Evolutionary conservation across 176 grass and related monocot genomes (phyloP).

Genomic region (Ensete glaucum): DNA sequence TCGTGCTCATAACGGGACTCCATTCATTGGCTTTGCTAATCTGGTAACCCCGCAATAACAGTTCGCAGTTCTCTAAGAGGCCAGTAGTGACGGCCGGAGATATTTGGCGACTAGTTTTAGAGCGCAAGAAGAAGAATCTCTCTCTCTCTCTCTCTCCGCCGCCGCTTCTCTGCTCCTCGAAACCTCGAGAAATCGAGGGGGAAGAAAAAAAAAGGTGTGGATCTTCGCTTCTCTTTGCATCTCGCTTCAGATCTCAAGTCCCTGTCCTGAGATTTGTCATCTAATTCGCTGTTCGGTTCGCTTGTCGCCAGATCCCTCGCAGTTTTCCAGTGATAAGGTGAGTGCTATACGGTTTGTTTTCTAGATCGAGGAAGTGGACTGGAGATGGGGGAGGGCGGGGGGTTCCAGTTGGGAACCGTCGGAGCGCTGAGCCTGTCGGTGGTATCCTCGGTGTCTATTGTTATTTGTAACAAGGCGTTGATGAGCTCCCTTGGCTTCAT

Average conservation of each 20-base stretch:
- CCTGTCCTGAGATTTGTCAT: conserved; percentile 29
- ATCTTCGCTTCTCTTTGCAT: conserved; percentile 25
- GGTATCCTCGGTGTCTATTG: conserved; percentile 93
- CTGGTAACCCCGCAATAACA: no score
- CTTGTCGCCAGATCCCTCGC: conserved; percentile 15
- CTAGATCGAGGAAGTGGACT: neutral
- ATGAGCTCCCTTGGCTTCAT: conserved; percentile 93
- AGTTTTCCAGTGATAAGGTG: neutral
- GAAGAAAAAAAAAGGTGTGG: neutral
- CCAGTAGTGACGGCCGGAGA: neutral
- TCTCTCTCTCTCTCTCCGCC: neutral
- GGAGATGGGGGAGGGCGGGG: conserved; percentile 62
- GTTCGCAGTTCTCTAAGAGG: neutral
- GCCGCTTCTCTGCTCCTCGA: neutral
- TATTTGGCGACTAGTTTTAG: neutral
- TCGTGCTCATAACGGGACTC: no score
- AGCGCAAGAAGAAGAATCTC: neutral
- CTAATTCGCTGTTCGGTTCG: neutral
- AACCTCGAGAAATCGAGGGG: neutral
- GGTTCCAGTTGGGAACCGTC: conserved; percentile 91
- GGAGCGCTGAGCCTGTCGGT: conserved; percentile 84
- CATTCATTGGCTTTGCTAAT: no score
- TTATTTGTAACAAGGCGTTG: conserved; percentile 97
- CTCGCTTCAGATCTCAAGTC: conserved; percentile 15
- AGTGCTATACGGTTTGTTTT: neutral